Evolutionary conservation across 345 rosid genomes (phyloP).

Genomic region (thale cress (Arabidopsis thaliana)): TAIR10.1 NC_003075.7:4883001-4883500

Average conservation of each 20-base stretch:
- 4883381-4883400: not conserved
- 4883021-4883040: too few species aligned
- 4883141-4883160: not conserved
- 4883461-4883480: not conserved
- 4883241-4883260: not conserved
- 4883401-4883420: not conserved
- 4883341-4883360: not conserved
- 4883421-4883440: not conserved
- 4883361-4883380: not conserved
- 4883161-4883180: not conserved
- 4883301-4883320: not conserved
- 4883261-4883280: slow-evolving; percentile 6
- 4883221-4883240: slow-evolving; percentile 17
- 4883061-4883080: too few species aligned
- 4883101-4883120: too few species aligned
- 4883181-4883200: slow-evolving; percentile 2
- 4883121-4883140: too few species aligned
- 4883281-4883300: not conserved
- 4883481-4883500: not conserved
- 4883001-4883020: too few species aligned
- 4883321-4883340: not conserved
- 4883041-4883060: too few species aligned
- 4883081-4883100: too few species aligned
- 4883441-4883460: not conserved
- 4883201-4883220: not conserved